Conservation (phyloP, 78 protist species). For the Capsaspora owczarzaki region DNA sequence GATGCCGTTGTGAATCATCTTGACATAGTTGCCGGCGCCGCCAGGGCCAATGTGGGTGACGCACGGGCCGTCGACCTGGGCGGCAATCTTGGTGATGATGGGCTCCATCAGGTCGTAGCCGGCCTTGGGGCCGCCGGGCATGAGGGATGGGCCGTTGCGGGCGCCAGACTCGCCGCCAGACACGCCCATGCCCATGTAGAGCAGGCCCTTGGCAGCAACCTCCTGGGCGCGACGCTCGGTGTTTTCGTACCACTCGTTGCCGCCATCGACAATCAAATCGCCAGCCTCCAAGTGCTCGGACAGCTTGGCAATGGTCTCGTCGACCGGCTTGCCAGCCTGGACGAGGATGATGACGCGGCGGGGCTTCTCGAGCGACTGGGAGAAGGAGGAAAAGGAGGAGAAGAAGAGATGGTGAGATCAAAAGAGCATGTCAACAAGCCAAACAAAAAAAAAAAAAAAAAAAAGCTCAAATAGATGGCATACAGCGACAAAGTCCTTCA, state of each 20-base stretch:
- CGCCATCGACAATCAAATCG: slow-evolving; percentile 92
- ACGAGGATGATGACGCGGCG: slow-evolving; percentile 82
- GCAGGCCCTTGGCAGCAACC: slow-evolving; percentile 55
- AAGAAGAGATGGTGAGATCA: neutral
- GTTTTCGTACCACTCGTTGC: slow-evolving; percentile 80
- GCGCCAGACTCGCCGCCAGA: slow-evolving; percentile 98
- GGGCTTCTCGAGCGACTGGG: slow-evolving; percentile 58
- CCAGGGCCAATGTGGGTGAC: slow-evolving; percentile 30
- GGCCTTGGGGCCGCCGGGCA: slow-evolving; percentile 77
- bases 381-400: neutral
- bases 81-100: slow-evolving; percentile 67
- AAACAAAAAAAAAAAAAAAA: neutral
- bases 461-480: neutral
- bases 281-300: slow-evolving; percentile 58
- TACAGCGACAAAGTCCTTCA: neutral
- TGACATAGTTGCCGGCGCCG: slow-evolving; percentile 96
- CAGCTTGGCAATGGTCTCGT: slow-evolving; percentile 48
- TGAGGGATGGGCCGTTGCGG: slow-evolving; percentile 90
- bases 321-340: slow-evolving; percentile 84
- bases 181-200: slow-evolving; percentile 87
- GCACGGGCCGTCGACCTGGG: slow-evolving; percentile 76
- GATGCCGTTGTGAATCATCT: slow-evolving; percentile 96
- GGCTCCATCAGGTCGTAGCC: slow-evolving; percentile 68
- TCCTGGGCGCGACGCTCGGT: slow-evolving; percentile 61
- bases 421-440: neutral